These are phyloP conservation scores for Eragrostis tef DNA, from an alignment of 202 grass and related monocot species.

Conservation along the genomic window DNA sequence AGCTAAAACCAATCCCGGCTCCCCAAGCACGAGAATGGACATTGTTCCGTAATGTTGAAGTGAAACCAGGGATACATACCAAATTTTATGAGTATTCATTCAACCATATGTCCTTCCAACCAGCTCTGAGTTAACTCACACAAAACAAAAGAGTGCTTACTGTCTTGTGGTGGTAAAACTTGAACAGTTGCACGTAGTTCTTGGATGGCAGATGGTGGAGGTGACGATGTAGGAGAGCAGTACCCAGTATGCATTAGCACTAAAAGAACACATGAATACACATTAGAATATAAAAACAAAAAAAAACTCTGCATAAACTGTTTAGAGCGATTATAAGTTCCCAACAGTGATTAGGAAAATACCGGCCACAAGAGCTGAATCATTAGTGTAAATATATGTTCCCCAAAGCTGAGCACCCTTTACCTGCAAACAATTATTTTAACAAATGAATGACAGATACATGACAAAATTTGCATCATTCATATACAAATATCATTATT, in stretches of 20 bases:
- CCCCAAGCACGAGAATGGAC: constrained; percentile 98
- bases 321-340: constrained; percentile 12
- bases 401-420: too few species aligned
- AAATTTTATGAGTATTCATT: constrained; percentile 39
- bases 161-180: constrained; percentile 76
- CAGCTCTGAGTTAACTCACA: constrained; percentile 10
- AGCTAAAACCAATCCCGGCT: constrained; percentile 92
- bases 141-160: constrained; percentile 51
- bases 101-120: constrained; percentile 18
- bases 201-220: constrained; percentile 80
- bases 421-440: too few species aligned
- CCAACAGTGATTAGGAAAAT: constrained; percentile 39
- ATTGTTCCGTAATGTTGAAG: constrained; percentile 94
- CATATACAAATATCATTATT: neutral
- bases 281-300: constrained; percentile 43
- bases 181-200: constrained; percentile 77
- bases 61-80: constrained; percentile 63
- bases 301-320: constrained; percentile 23
- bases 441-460: too few species aligned
- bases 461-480: too few species aligned
- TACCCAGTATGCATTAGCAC: constrained; percentile 98
- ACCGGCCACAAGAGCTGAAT: constrained; percentile 99
- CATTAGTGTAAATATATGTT: constrained; percentile 84
- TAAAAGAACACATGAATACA: constrained; percentile 43
- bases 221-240: constrained; percentile 84